Evolutionary conservation across 2,329 filamentous ascomycete genomes (phyloP).

Genomic region (Xylariaceae sp.): DNA sequence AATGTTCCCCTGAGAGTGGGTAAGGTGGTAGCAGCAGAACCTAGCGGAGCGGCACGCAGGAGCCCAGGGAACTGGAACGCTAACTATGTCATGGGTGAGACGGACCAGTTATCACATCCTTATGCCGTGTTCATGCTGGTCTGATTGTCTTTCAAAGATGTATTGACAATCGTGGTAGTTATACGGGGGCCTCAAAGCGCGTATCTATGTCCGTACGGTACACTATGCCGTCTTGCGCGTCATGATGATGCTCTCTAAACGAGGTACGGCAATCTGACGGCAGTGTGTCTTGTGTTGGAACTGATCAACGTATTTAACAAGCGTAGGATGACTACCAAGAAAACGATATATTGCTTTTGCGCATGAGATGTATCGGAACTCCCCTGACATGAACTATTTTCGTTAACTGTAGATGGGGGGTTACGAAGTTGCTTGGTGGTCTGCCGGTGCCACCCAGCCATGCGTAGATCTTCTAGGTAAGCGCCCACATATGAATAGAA

Average conservation of each 20-base stretch:
- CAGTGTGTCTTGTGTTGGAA: background rate
- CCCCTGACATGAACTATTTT: slow-evolving; percentile 9
- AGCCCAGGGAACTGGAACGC: slow-evolving; percentile 26
- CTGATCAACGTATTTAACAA: background rate
- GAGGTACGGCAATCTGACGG: no score
- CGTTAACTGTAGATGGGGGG: background rate
- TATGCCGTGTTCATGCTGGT: background rate
- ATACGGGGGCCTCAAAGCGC: no score
- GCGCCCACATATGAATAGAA: background rate
- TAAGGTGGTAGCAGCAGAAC: background rate
- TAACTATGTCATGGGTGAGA: slow-evolving; percentile 3
- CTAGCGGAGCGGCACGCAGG: slow-evolving; percentile 25
- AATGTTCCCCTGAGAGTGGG: slow-evolving; percentile 20
- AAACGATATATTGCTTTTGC: slow-evolving; percentile 9
- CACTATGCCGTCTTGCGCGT: no score
- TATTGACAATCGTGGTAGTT: no score
- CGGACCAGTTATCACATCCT: slow-evolving; percentile 10
- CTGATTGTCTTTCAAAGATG: no score
- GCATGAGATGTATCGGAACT: slow-evolving; percentile 8
- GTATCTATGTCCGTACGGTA: no score
- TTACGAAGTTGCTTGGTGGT: slow-evolving; percentile 1
- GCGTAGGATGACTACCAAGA: slow-evolving; percentile 7
- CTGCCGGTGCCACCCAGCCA: slow-evolving; percentile 6
- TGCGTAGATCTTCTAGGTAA: slow-evolving; percentile 9
- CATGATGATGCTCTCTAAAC: background rate